phyloP scores from a whole-genome alignment of 805 yeast genomes.

The Candida sonorensis region DNA sequence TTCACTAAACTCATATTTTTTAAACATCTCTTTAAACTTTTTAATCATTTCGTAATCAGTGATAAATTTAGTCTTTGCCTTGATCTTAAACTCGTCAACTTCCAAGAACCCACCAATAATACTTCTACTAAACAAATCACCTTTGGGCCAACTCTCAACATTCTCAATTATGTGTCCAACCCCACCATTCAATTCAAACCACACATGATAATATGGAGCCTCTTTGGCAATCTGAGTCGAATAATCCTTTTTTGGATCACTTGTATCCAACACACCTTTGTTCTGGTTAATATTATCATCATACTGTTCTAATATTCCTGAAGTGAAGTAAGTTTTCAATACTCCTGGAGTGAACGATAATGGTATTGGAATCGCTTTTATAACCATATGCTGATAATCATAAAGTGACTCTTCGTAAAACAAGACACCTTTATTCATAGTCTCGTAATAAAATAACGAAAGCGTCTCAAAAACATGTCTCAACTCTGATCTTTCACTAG shows the following conservation, averaged over 20 bases:
- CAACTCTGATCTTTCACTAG: slow-evolving; percentile 39
- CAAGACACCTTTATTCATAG: slow-evolving; percentile 28
- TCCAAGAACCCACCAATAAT: slow-evolving; percentile 40
- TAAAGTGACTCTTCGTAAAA: slow-evolving; percentile 39
- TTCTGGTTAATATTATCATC: slow-evolving; percentile 35
- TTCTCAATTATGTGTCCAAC: slow-evolving; percentile 45
- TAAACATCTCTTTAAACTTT: slow-evolving; percentile 7
- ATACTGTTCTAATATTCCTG: slow-evolving; percentile 31
- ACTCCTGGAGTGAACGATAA: slow-evolving; percentile 17
- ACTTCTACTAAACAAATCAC: slow-evolving; percentile 38
- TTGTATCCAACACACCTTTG: slow-evolving; percentile 32
- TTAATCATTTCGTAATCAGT: slow-evolving; percentile 8
- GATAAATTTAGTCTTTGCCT: slow-evolving; percentile 24
- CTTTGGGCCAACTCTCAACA: slow-evolving; percentile 34
- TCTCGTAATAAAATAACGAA: slow-evolving; percentile 31
- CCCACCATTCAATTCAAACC: slow-evolving; percentile 42
- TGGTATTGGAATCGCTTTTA: slow-evolving; percentile 39
- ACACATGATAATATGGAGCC: slow-evolving; percentile 45
- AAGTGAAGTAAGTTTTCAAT: slow-evolving; percentile 36
- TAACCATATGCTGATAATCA: slow-evolving; percentile 31
- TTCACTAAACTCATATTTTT: slow-evolving; percentile 8
- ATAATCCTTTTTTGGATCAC: slow-evolving; percentile 13
- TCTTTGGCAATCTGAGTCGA: slow-evolving; percentile 35
- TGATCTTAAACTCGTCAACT: slow-evolving; percentile 29
- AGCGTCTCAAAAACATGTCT: slow-evolving; percentile 35